Evolutionary conservation across 2,329 filamentous ascomycete species (phyloP), one percentile per base, ranked within the genome.

Genomic region (Trichoderma breve): DNA sequence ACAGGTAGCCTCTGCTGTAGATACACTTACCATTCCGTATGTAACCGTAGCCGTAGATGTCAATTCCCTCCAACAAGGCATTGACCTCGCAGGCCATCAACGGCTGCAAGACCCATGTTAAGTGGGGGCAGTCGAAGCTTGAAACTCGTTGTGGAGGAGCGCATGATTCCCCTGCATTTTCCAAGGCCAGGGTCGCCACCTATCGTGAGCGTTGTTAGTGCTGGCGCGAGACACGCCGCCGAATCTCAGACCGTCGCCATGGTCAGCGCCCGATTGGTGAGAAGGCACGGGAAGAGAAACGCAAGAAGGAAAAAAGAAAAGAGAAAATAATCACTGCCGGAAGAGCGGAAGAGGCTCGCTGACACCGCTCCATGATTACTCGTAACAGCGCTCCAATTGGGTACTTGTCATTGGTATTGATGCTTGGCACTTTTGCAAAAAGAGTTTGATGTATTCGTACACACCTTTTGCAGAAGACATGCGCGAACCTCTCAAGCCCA

Each of bases 81-180:
- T n/a, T 58, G 18, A 3, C 28, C 55, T 30, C 4, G 18, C 8
- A 3, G 26, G 9, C 24, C 30, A 26, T 32, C 39, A 26, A 43
- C 51, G 55, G 32, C 18, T 43, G 47, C 61, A 70, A n/a, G 70
- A 18, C 55, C 70, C 62, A 53, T 71, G 51, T 26, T 18, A 21
- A 30, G 71, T 60, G 71, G 71, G 66, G 65, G 9, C 24, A 24
- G 34, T 26, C 51, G 39, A 61, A 65, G 64, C 71, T 47, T 72
- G 71, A 72, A 72, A 72, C 71, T 62, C 60, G 47, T 21, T 47
- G 66, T 72, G 71, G 71, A 72, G 66, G 71, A 71, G 36, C 55
- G 36, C 55, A 57, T 26, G 39, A 53, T 2, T 67, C 60, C 71
- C 71, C 68, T 73, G 71, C 71, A 66, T 71, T 34, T 24, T 36